These are phyloP conservation scores for Sequoiadendron giganteum DNA, from an alignment of 75 land plant genomes.

Conservation along the genomic window DNA sequence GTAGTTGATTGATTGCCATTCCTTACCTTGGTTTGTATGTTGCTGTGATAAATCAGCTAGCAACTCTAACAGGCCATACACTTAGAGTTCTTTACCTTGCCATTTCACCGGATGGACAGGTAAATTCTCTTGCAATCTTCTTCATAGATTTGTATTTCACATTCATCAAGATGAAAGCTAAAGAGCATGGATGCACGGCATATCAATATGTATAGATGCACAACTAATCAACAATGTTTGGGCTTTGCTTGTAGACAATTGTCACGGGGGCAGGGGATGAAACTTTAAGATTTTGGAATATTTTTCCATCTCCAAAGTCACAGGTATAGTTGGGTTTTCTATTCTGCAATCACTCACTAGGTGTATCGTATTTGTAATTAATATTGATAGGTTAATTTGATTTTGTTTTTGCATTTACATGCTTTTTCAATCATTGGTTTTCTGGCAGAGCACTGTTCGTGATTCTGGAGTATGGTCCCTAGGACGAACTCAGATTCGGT, in stretches of 20 bases:
- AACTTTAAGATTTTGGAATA: slow-evolving; percentile 85
- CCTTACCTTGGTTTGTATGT: background rate
- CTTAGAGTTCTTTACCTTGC: slow-evolving; percentile 84
- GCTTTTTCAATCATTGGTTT: background rate
- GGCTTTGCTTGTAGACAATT: slow-evolving; percentile 51
- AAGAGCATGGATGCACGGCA: background rate
- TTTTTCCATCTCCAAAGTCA: slow-evolving; percentile 75
- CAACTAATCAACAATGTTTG: background rate
- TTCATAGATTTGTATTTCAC: background rate
- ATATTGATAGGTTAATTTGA: background rate
- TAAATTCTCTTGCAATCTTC: slow-evolving; percentile 2
- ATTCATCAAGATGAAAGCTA: background rate
- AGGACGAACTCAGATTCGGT: slow-evolving; percentile 62
- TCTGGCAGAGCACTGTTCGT: slow-evolving; percentile 46
- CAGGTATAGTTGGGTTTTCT: slow-evolving; percentile 44
- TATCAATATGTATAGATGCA: background rate
- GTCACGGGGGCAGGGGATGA: slow-evolving; percentile 89
- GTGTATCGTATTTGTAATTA: no score
- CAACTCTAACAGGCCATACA: slow-evolving; percentile 83
- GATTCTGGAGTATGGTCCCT: slow-evolving; percentile 53
- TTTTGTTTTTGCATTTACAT: background rate
- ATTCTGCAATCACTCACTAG: background rate
- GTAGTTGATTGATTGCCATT: background rate
- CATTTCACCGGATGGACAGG: slow-evolving; percentile 94
- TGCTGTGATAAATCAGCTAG: slow-evolving; percentile 46